Percentiles rank a stretch among this genome's conserved stretches.
Evolutionary conservation across 352 stramenopile genomes (phyloP).

Genomic region (Globisporangium lucens): DNA sequence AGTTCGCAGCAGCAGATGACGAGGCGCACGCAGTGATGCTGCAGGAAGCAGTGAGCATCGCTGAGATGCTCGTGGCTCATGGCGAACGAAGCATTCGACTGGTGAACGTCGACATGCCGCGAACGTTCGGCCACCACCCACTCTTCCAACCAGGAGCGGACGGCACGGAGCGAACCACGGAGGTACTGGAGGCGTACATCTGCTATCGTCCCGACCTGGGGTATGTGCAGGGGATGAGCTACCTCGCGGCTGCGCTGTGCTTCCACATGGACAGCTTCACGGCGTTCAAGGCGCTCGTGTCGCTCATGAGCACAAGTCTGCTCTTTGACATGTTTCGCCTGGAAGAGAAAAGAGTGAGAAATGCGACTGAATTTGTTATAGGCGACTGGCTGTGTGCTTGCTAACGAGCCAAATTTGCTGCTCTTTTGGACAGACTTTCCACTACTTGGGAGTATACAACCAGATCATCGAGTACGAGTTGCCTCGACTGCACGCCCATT

Average conservation of each 20-base stretch:
- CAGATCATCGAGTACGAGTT: conserved; percentile 80
- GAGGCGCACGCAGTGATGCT: conserved; percentile 30
- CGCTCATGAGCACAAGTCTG: conserved; percentile 78
- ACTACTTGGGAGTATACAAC: conserved; percentile 80
- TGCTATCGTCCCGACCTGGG: conserved; percentile 84
- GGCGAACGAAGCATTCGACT: conserved; percentile 82
- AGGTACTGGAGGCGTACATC: conserved; percentile 84
- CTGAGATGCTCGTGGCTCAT: conserved; percentile 77
- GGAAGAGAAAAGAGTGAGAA: conserved; percentile 63
- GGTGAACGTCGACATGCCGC: conserved; percentile 81
- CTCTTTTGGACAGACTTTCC: conserved; percentile 57
- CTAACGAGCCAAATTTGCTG: neutral
- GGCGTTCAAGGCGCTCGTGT: conserved; percentile 80
- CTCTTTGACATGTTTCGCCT: conserved; percentile 89
- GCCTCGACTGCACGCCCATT: conserved; percentile 54
- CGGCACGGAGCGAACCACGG: conserved; percentile 65
- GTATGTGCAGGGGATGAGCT: conserved; percentile 88
- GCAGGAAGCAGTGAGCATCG: conserved; percentile 66
- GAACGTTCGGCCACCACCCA: conserved; percentile 80
- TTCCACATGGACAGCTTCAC: conserved; percentile 89
- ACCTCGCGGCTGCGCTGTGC: conserved; percentile 77
- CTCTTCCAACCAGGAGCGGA: conserved; percentile 74
- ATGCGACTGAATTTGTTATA: neutral
- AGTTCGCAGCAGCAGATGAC: neutral
- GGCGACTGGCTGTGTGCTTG: neutral